Conservation (phyloP, 345 rosid species). For the Dimocarpus longan region DNA sequence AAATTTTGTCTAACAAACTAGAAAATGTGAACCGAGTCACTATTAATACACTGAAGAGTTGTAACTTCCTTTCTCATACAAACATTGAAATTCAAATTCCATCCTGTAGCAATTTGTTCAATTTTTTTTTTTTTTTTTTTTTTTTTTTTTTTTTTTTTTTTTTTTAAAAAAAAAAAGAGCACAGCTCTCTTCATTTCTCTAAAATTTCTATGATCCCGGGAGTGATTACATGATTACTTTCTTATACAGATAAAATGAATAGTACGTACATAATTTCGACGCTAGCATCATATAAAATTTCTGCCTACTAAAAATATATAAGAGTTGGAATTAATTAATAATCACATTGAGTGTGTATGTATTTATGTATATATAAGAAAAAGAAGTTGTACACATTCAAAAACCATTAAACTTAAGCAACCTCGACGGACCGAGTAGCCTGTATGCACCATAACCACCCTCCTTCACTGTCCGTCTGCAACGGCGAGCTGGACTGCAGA, state of each 20-base stretch:
- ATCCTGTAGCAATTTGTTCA: background rate
- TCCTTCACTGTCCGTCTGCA: constrained; percentile 8
- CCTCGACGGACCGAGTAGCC: constrained; percentile 41
- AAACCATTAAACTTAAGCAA: constrained; percentile 42
- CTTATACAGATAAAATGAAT: background rate
- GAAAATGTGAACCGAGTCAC: too few species aligned
- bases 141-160: too few species aligned
- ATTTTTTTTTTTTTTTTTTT: too few species aligned
- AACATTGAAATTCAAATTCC: background rate
- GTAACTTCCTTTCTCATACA: background rate
- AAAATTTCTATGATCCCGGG: background rate
- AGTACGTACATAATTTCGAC: background rate
- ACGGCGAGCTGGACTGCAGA: constrained; percentile 23
- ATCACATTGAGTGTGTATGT: too few species aligned
- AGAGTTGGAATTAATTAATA: background rate
- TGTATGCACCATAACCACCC: constrained; percentile 35
- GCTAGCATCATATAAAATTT: background rate
- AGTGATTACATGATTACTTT: background rate
- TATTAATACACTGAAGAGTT: background rate
- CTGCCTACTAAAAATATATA: background rate
- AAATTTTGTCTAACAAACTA: too few species aligned
- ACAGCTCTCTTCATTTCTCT: background rate
- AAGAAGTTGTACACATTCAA: background rate
- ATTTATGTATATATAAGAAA: too few species aligned
- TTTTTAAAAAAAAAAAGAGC: too few species aligned